Conservation (phyloP, 805 yeast genomes). For the Teunomyces cretensis region DNA sequence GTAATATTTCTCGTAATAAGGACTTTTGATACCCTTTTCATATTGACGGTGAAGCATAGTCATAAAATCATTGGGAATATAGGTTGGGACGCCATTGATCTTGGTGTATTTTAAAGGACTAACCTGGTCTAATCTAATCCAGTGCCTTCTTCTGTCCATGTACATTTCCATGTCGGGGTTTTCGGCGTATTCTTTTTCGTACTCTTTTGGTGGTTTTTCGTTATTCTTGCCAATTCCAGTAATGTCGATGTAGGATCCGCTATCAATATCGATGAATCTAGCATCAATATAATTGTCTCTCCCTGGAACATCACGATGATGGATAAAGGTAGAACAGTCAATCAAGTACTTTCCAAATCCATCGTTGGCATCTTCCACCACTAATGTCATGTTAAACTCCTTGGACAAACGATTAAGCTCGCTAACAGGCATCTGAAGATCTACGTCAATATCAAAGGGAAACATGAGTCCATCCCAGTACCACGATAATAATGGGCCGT, state of each 20-base stretch:
- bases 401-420: constrained; percentile 21
- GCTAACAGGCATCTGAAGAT: constrained; percentile 27
- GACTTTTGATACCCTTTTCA: constrained; percentile 19
- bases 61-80: constrained; percentile 50
- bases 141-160: constrained; percentile 38
- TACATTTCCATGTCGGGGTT: constrained; percentile 32
- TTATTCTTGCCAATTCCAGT: constrained; percentile 33
- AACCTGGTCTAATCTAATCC: constrained; percentile 32
- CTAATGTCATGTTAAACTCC: constrained; percentile 20
- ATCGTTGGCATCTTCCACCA: constrained; percentile 32
- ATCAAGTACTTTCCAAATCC: constrained; percentile 59
- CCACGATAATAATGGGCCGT: constrained; percentile 28
- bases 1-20: constrained; percentile 38
- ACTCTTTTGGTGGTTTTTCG: constrained; percentile 10
- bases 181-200: constrained; percentile 7
- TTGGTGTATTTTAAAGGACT: constrained; percentile 43
- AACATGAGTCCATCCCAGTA: constrained; percentile 29
- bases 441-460: constrained; percentile 30
- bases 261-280: constrained; percentile 49
- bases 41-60: constrained; percentile 51
- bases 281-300: constrained; percentile 52
- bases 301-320: constrained; percentile 14
- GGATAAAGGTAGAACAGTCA: constrained; percentile 24
- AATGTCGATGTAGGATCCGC: constrained; percentile 44
- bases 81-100: constrained; percentile 51